Conservation (phyloP, 306 rosid genomes). For the Purshia tridentata region DNA sequence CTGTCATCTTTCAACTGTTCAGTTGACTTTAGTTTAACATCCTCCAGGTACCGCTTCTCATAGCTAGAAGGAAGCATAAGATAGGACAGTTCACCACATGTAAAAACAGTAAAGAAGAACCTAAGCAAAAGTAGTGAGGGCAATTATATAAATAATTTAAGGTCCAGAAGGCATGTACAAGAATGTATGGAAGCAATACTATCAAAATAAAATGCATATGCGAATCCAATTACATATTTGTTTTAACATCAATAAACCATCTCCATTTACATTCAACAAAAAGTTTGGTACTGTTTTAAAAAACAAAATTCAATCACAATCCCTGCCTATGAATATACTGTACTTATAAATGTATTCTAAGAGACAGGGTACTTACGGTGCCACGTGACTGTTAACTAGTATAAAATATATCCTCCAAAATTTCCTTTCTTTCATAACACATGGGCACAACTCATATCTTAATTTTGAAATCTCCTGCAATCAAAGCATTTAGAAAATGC, state of each 20-base stretch:
- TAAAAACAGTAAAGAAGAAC: conserved; percentile 22
- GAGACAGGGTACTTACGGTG: conserved; percentile 45
- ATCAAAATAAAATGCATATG: no score
- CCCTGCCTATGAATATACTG: no score
- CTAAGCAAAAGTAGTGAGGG: conserved; percentile 5
- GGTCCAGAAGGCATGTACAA: neutral
- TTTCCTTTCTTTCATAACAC: conserved; percentile 71
- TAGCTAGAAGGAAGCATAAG: conserved; percentile 42
- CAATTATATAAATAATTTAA: conserved; percentile 6
- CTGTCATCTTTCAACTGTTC: conserved; percentile 38
- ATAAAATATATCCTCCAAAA: conserved; percentile 78
- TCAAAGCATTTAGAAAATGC: conserved; percentile 15
- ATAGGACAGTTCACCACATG: conserved; percentile 14
- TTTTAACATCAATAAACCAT: no score
- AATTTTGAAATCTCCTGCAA: conserved; percentile 66
- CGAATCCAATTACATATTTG: no score
- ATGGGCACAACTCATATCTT: conserved; percentile 69
- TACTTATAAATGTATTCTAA: neutral
- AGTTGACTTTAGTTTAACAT: conserved; percentile 36
- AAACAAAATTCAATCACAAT: no score
- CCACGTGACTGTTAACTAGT: conserved; percentile 51
- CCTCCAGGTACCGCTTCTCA: conserved; percentile 57
- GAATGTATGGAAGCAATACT: no score
- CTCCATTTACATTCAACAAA: no score
- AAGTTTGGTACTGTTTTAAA: no score